Base-by-base conservation (phyloP, 768 basidiomycete genomes). In the Mycena olivaceomarginata region DNA sequence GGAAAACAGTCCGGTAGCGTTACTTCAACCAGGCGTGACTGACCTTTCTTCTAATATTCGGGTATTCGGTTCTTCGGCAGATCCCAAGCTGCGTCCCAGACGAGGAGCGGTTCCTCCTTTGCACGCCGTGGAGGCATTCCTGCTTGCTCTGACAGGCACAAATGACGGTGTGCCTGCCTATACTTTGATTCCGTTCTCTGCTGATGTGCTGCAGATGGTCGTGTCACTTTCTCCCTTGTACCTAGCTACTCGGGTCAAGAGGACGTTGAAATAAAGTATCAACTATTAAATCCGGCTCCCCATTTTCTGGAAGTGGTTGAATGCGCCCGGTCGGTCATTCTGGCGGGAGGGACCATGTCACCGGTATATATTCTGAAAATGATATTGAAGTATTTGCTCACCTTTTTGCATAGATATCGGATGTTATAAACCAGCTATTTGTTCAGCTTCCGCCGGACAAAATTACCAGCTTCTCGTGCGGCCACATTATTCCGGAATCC, bases 331-430 rank as follows among this genome's bases (percentile, higher is more conserved):
- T 91, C 95, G 4, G 93, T 99, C n/a, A 86, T 99, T 40, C 88
- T 99, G 51, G 98, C 98, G 10, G 98, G 98, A 11, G 98, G 98
- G 6, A 99, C 98, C 0, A 99, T 99, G 98, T 97, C 97, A 9
- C 98, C 98, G n/a, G 97, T 98, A 86, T 69, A 86, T 81, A 60
- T 3, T 3, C 72, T 20, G n/a, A 25, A 40, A 59, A 51, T 63
- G 69, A 48, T 43, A 4, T 20, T 16, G 70, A 10, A 51, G 37
- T n/a, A 67, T 25, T 39, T 66, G 13, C n/a, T 51, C n/a, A 31
- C n/a, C 31, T 25, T n/a, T 41, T 31, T 37, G 6, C 15, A 43
- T 80, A 98, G 97, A 95, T 98, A 66, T 93, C 94, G n/a, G 97
- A 98, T 83, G 92, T 99, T 18, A 86, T 93, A 25, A 88, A 89